Percentiles rank a stretch among this genome's conserved stretches.
Evolutionary conservation across 2,329 filamentous ascomycete species (phyloP).

Genomic region (Exophiala oligosperma): DNA sequence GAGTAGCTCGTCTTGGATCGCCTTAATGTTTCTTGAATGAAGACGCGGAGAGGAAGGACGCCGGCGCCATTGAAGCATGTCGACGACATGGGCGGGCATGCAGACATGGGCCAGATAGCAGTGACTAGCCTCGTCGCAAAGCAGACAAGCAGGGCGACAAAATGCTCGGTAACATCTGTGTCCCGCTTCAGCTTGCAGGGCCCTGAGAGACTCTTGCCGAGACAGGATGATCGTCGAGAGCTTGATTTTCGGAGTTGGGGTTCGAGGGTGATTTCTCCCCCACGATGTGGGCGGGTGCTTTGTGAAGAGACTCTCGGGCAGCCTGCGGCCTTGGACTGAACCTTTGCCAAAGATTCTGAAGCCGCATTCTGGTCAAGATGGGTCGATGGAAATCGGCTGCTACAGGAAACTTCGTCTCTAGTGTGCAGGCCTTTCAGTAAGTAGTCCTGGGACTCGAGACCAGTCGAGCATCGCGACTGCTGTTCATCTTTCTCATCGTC

Average conservation of each 20-base stretch:
- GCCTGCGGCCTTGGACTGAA: background rate
- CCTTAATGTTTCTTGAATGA: constrained; percentile 95
- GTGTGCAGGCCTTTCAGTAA: constrained; percentile 9
- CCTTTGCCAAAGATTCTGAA: background rate
- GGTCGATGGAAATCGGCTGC: background rate
- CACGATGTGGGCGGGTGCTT: background rate
- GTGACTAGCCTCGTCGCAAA: constrained; percentile 96
- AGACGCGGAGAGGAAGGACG: constrained; percentile 86
- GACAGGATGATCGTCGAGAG: constrained; percentile 11
- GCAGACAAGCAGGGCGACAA: constrained; percentile 53
- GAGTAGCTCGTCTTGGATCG: constrained; percentile 96
- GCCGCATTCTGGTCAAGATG: constrained; percentile 3
- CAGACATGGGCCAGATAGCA: constrained; percentile 93
- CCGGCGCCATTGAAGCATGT: constrained; percentile 64
- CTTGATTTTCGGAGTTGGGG: background rate
- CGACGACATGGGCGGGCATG: constrained; percentile 73
- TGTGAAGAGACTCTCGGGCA: background rate
- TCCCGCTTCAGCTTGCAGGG: constrained; percentile 27
- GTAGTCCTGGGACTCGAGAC: constrained; percentile 11
- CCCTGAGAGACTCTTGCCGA: constrained; percentile 3
- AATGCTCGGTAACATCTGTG: constrained; percentile 28
- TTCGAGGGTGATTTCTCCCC: background rate
- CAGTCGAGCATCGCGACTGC: constrained; percentile 2
- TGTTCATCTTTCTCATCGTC: constrained; percentile 18
- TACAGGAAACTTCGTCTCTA: background rate